These are phyloP conservation scores for Davidsoniella eucalypti DNA, from an alignment of 2,329 filamentous ascomycete species.

Conservation along the genomic window DNA sequence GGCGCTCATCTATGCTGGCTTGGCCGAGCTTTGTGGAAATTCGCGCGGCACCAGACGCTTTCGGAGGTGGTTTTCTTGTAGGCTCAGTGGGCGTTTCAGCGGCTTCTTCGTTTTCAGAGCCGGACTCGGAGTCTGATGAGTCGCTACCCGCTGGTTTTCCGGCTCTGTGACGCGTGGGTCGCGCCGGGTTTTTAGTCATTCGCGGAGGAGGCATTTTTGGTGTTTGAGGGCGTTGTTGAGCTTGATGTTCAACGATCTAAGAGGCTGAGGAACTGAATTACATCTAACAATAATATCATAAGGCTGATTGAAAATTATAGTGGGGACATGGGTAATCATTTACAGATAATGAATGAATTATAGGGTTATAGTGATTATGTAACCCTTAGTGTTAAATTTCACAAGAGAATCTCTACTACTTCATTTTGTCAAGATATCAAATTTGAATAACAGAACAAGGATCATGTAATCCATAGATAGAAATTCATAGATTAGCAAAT, in stretches of 20 bases:
- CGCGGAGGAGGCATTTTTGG: slow-evolving; percentile 50
- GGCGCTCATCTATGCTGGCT: slow-evolving; percentile 33
- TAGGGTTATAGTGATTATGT: too few relatives aligned
- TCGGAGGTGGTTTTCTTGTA: slow-evolving; percentile 33
- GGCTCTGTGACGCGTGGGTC: slow-evolving; percentile 66
- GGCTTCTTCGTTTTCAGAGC: slow-evolving; percentile 26
- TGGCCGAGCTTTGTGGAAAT: slow-evolving; percentile 37
- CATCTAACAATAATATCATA: background rate
- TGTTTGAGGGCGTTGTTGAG: background rate
- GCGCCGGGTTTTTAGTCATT: slow-evolving; percentile 83
- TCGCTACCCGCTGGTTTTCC: slow-evolving; percentile 54
- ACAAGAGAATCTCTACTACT: too few relatives aligned
- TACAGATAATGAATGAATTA: too few relatives aligned
- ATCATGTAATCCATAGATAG: background rate
- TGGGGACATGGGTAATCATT: background rate
- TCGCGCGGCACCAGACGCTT: slow-evolving; percentile 37
- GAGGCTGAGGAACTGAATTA: background rate
- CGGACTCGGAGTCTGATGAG: slow-evolving; percentile 35
- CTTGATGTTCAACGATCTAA: too few relatives aligned
- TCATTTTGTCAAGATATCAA: too few relatives aligned
- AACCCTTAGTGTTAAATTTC: too few relatives aligned
- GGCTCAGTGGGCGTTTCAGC: slow-evolving; percentile 17
- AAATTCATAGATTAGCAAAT: background rate
- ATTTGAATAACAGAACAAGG: background rate
- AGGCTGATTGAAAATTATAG: slow-evolving; percentile 8